These are phyloP conservation scores for Cylindrodendrum hubeiense DNA, from an alignment of 2,329 filamentous ascomycete genomes.

Conservation along the genomic window DNA sequence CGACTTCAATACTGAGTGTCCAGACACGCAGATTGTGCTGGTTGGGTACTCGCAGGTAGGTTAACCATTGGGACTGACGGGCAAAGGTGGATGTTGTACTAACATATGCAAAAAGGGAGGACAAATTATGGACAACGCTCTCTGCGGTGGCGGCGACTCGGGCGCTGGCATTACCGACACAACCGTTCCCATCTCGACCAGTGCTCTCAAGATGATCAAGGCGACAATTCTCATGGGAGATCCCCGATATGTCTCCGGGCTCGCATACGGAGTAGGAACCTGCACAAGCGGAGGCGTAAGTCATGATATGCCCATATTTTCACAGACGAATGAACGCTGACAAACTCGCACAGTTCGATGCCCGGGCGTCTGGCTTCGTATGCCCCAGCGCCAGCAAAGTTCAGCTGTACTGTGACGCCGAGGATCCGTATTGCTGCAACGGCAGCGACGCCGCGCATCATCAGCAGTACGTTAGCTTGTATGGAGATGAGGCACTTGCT, in stretches of 20 bases:
- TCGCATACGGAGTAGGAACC: slow-evolving; percentile 71
- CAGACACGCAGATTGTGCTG: slow-evolving; percentile 68
- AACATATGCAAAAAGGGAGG: slow-evolving; percentile 58
- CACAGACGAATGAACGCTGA: neutral
- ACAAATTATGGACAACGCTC: slow-evolving; percentile 73
- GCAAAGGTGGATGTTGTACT: neutral
- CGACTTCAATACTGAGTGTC: slow-evolving; percentile 67
- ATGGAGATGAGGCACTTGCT: slow-evolving; percentile 68
- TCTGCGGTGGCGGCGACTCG: slow-evolving; percentile 70
- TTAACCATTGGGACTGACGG: neutral
- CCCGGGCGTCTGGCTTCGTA: slow-evolving; percentile 67
- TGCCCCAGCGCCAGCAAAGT: slow-evolving; percentile 68
- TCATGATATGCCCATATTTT: no score
- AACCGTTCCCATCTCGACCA: slow-evolving; percentile 56
- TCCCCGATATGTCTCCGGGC: slow-evolving; percentile 66
- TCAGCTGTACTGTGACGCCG: slow-evolving; percentile 73
- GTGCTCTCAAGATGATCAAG: slow-evolving; percentile 67
- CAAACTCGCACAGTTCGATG: slow-evolving; percentile 64
- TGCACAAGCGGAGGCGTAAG: slow-evolving; percentile 69
- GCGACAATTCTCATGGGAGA: slow-evolving; percentile 76
- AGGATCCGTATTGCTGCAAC: slow-evolving; percentile 76
- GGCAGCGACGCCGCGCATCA: slow-evolving; percentile 71
- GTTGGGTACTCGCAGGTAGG: slow-evolving; percentile 72
- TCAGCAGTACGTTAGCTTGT: slow-evolving; percentile 73
- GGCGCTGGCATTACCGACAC: slow-evolving; percentile 59